Percentiles rank a stretch among this genome's conserved stretches.
Conservation (phyloP, 2,329 filamentous ascomycete genomes). For the Mariannaea elegans region DNA sequence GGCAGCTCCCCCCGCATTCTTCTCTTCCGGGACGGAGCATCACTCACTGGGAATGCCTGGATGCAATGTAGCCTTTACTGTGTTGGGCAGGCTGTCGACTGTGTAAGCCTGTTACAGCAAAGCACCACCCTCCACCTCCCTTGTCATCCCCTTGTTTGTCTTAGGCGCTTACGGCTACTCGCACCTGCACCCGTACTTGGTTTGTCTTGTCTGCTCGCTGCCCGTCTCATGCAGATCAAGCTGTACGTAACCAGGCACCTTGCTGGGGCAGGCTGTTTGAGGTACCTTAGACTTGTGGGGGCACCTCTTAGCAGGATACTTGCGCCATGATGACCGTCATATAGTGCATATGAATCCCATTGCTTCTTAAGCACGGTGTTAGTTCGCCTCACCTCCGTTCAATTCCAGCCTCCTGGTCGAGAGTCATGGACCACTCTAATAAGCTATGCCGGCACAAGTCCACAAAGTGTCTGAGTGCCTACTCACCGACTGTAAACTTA, state of each 20-base stretch:
- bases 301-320: constrained; percentile 1
- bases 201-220: constrained; percentile 6
- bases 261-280: constrained; percentile 14
- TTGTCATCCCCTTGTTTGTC: not conserved
- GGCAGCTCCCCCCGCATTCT: constrained; percentile 40
- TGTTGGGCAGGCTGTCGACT: constrained; percentile 9
- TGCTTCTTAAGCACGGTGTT: constrained; percentile 13
- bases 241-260: constrained; percentile 21
- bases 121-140: not conserved
- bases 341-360: constrained; percentile 13
- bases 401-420: not conserved
- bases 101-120: not conserved
- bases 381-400: constrained; percentile 1
- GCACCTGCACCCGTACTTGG: not conserved
- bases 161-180: not conserved
- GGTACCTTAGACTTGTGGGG: constrained; percentile 2
- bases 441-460: too few relatives aligned
- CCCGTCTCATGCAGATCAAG: not conserved
- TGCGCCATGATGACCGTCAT: constrained; percentile 12
- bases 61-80: constrained; percentile 1
- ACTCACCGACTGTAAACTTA: too few relatives aligned
- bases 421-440: too few relatives aligned
- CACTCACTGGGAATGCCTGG: not conserved
- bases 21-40: constrained; percentile 26
- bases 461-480: not conserved